Evolutionary conservation across 2,329 filamentous ascomycete genomes (phyloP), one percentile per base, ranked within the genome.

Genomic region (Chrysosporium queenslandicum): DNA sequence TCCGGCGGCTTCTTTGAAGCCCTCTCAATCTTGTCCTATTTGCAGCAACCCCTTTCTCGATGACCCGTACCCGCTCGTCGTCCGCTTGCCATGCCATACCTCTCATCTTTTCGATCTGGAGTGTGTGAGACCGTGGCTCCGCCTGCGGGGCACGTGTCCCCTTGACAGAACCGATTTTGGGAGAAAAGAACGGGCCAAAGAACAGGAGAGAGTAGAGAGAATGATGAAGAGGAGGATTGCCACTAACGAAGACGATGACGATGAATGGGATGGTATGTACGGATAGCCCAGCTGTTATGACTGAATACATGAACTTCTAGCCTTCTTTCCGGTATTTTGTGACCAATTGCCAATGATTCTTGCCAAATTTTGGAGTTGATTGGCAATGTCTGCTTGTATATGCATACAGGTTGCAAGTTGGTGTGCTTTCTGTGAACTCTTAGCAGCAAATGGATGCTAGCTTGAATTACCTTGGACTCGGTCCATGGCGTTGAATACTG

Each of bases 101-200:
- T 75, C 75, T 34, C 81, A 84, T 63, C 60, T 79, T 18, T 83
- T 83, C 64, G 81, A 84, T 66, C 64, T 83, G 23, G 80, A 83
- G 59, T 84, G 81, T 64, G 79, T 84, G 55, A 68, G 74, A 53
- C 80, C 81, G 0, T 84, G 81, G 81, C 65, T 84, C 56, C 76
- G 81, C 58, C 68, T 83, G 52, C 78, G 81, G 56, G 77, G 78
- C 7, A 83, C 80, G 18, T 84, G 80, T 66, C 80, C 80, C 16
- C 69, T 83, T 45, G 80, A 83, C 62, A 72, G 81, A 47, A 73
- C 75, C 61, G 75, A 78, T 62, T 70, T 83, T 54, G 68, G 77
- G 16, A 80, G 81, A 68, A 73, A 77, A 67, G 66, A 73, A 57
- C 69, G 66, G 64, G 77, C 70, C 62, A 75, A 64, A 66, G 71